A percentile compares a stretch with the other conserved stretches of the same genome.
phyloP scores from a whole-genome alignment of 495 filamentous ascomycete species.

The Aspergillus haitiensis region DNA sequence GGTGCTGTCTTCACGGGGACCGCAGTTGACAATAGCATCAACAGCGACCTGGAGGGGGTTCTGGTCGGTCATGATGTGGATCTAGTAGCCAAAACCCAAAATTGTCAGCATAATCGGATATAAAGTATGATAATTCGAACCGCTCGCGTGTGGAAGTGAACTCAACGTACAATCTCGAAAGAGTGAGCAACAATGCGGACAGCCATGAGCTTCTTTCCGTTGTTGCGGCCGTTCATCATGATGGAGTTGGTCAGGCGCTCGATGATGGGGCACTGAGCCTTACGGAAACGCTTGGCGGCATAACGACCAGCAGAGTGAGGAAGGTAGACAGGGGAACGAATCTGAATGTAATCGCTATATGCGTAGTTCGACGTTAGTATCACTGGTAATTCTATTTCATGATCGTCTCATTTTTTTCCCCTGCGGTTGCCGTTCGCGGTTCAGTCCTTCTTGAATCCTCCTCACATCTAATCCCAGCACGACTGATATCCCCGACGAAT shows the following conservation, averaged over 20 bases:
- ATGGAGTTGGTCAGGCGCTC: slow-evolving; percentile 99
- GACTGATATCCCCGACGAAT: slow-evolving; percentile 21
- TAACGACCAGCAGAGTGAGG: slow-evolving; percentile 98
- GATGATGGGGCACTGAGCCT: slow-evolving; percentile 99
- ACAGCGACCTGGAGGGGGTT: slow-evolving; percentile 99
- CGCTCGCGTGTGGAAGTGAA: background rate
- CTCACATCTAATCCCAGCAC: slow-evolving; percentile 2
- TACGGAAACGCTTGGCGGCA: slow-evolving; percentile 99
- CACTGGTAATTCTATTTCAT: slow-evolving; percentile 14
- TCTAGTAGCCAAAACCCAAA: slow-evolving; percentile 50
- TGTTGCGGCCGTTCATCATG: slow-evolving; percentile 99
- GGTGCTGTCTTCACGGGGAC: slow-evolving; percentile 98
- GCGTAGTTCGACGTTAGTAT: slow-evolving; percentile 48
- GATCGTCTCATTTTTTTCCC: slow-evolving; percentile 8
- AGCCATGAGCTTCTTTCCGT: slow-evolving; percentile 99
- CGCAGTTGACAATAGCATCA: slow-evolving; percentile 99
- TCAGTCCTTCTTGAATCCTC: slow-evolving; percentile 8
- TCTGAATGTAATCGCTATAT: slow-evolving; percentile 97
- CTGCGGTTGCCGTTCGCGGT: slow-evolving; percentile 5
- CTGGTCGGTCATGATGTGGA: slow-evolving; percentile 99
- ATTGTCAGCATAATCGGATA: slow-evolving; percentile 2
- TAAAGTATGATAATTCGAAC: slow-evolving; percentile 9
- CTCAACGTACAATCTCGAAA: slow-evolving; percentile 90
- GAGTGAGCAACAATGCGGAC: slow-evolving; percentile 98
- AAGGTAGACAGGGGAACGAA: slow-evolving; percentile 96